Percentiles rank a stretch among this genome's conserved stretches.
These are phyloP conservation scores for Bipolaris zeicola DNA, from an alignment of 2,329 filamentous ascomycete species.

Conservation along the genomic window DNA sequence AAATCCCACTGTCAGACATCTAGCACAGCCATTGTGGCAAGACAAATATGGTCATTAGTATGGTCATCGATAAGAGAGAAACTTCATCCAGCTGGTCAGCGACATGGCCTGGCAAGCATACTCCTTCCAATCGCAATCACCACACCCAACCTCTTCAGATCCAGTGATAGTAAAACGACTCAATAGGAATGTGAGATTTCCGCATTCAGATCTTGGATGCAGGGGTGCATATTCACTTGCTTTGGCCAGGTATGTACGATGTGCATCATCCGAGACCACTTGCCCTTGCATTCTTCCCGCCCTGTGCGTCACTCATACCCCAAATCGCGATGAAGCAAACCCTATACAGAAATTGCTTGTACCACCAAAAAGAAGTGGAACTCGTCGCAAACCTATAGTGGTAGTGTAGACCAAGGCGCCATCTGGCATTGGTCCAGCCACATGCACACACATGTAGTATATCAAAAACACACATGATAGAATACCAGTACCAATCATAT, in stretches of 20 bases:
- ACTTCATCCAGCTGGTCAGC: not conserved
- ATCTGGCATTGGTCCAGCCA: no score
- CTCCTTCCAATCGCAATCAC: not conserved
- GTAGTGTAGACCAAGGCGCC: no score
- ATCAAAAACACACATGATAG: no score
- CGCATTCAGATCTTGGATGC: not conserved
- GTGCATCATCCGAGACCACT: slow-evolving; percentile 6
- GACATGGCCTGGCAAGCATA: not conserved
- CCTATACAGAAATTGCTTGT: not conserved
- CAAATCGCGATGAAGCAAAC: no score
- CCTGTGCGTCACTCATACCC: not conserved
- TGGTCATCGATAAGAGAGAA: not conserved
- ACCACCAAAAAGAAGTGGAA: no score
- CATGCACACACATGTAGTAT: no score
- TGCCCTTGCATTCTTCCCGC: not conserved
- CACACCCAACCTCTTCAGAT: not conserved
- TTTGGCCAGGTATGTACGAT: not conserved
- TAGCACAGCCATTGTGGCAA: not conserved
- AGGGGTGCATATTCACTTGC: not conserved
- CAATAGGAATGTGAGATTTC: slow-evolving; percentile 4
- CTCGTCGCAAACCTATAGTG: no score
- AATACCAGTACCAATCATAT: no score
- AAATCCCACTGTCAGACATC: not conserved
- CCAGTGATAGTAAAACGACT: not conserved
- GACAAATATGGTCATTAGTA: not conserved